These are phyloP conservation scores for Asterochloris sp. DNA, from an alignment of 139 green algal species.

Conservation along the genomic window DNA sequence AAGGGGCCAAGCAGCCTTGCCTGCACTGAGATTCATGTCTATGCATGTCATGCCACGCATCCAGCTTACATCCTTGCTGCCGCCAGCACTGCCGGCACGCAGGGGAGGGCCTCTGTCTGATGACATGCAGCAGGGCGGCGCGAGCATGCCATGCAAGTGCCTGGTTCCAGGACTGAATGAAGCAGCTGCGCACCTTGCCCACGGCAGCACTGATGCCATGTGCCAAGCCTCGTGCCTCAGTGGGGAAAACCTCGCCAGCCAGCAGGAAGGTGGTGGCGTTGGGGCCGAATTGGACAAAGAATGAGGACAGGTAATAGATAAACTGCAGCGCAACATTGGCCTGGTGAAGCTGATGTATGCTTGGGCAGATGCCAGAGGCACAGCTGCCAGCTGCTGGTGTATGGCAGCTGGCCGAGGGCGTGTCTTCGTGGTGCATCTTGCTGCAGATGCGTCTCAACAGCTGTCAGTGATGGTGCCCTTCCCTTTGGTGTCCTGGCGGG, in stretches of 20 bases:
- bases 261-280: conserved; percentile 52
- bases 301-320: conserved; percentile 74
- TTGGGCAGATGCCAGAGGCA: conserved; percentile 58
- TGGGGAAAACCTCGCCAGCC: conserved; percentile 32
- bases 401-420: conserved; percentile 24
- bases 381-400: conserved; percentile 39
- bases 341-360: conserved; percentile 19
- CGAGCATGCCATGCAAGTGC: no score
- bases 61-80: no score
- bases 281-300: conserved; percentile 72
- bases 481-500: no score
- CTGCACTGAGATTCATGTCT: no score
- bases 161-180: no score
- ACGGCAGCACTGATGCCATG: conserved; percentile 53
- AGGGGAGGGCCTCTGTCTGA: no score
- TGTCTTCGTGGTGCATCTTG: not conserved
- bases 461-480: no score
- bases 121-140: no score
- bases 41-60: no score
- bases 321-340: conserved; percentile 46
- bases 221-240: conserved; percentile 19
- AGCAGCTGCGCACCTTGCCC: conserved; percentile 37
- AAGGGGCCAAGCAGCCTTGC: no score
- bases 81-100: no score
- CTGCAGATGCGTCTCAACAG: no score